Conservation (phyloP, 805 yeast species). For the Ogataea henricii region DNA sequence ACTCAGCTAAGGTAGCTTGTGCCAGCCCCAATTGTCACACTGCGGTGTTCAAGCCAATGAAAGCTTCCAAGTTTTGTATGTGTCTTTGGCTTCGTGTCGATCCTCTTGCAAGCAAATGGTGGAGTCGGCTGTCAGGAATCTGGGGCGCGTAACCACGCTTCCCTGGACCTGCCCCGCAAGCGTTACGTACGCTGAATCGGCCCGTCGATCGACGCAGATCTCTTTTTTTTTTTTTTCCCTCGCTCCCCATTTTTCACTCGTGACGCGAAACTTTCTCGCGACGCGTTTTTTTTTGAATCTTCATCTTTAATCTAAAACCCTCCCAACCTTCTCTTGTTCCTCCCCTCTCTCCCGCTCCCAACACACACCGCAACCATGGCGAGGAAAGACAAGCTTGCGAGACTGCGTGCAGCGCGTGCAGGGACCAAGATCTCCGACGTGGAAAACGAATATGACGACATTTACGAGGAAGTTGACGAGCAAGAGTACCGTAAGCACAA, state of each 20-base stretch:
- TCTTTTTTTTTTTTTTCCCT: neutral
- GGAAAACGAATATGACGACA: constrained; percentile 45
- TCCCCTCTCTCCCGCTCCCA: neutral
- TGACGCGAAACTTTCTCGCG: neutral
- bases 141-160: too few relatives aligned
- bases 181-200: too few relatives aligned
- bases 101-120: too few relatives aligned
- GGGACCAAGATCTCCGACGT: constrained; percentile 51
- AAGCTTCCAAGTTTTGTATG: too few relatives aligned
- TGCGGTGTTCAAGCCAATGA: too few relatives aligned
- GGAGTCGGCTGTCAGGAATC: too few relatives aligned
- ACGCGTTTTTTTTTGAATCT: neutral
- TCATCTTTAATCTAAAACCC: constrained; percentile 4
- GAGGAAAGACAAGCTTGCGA: constrained; percentile 50
- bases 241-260: neutral
- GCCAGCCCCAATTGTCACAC: too few relatives aligned
- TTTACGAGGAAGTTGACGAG: constrained; percentile 90
- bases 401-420: constrained; percentile 63
- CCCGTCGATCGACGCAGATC: neutral
- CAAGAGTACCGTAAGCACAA: constrained; percentile 73
- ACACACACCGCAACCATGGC: constrained; percentile 20
- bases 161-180: too few relatives aligned
- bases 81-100: too few relatives aligned
- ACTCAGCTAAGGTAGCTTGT: too few relatives aligned
- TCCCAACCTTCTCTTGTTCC: neutral